These are phyloP conservation scores for Paramecium biaurelia DNA, from an alignment of 73 alveolate species.

Conservation along the genomic window DNA sequence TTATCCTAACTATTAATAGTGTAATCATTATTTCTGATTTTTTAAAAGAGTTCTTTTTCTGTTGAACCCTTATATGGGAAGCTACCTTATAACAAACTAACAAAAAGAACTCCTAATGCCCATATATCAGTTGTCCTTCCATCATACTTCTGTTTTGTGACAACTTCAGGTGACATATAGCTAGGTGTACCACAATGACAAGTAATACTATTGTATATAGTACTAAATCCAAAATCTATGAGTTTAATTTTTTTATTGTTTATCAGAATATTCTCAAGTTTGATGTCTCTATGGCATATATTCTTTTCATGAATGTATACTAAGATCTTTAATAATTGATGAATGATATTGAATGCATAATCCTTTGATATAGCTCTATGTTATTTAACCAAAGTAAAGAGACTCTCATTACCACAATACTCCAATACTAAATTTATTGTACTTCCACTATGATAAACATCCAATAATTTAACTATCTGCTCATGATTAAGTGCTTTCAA, in stretches of 20 bases:
- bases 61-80: constrained; percentile 90
- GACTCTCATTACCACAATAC: constrained; percentile 11
- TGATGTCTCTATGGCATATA: constrained; percentile 54
- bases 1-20: not conserved
- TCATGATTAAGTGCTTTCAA: constrained; percentile 26
- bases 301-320: constrained; percentile 34
- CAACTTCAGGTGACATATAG: constrained; percentile 99
- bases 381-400: constrained; percentile 1
- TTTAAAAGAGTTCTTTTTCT: constrained; percentile 87
- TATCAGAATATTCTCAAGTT: constrained; percentile 56
- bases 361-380: not conserved
- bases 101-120: constrained; percentile 94
- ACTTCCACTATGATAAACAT: not conserved
- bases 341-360: constrained; percentile 12
- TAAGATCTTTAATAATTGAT: not conserved
- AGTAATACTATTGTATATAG: not conserved
- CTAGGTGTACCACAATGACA: constrained; percentile 95
- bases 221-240: constrained; percentile 54
- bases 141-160: constrained; percentile 82
- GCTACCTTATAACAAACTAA: constrained; percentile 84
- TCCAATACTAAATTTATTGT: constrained; percentile 47
- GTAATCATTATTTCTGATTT: constrained; percentile 62
- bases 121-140: constrained; percentile 94
- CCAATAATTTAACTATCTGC: constrained; percentile 42
- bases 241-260: constrained; percentile 18